Percentiles rank a stretch among this genome's conserved stretches.
Conservation (phyloP, 176 grass and related monocot species). For the Avena insularis region DNA sequence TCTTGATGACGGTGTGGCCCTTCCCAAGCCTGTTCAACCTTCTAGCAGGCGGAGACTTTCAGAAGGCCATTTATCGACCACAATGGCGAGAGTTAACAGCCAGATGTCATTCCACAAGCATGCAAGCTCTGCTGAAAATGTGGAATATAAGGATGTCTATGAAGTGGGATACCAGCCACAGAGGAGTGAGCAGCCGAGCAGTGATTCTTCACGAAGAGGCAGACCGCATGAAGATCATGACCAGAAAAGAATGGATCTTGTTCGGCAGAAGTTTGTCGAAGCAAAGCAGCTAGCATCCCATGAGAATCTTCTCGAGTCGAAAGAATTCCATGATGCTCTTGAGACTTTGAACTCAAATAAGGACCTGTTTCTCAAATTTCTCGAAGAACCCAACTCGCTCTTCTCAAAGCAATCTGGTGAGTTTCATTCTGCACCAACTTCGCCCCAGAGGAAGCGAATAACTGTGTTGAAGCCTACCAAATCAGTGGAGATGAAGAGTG, state of each 20-base stretch:
- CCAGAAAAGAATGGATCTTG: slow-evolving; percentile 76
- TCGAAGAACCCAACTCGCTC: slow-evolving; percentile 89
- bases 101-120: slow-evolving; percentile 48
- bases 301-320: slow-evolving; percentile 71
- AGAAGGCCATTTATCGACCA: slow-evolving; percentile 48
- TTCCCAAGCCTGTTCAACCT: slow-evolving; percentile 42
- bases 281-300: slow-evolving; percentile 79
- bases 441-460: slow-evolving; percentile 72
- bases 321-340: slow-evolving; percentile 90
- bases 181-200: slow-evolving; percentile 35
- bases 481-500: slow-evolving; percentile 52
- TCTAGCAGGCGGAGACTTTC: slow-evolving; percentile 50
- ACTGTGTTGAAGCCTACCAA: slow-evolving; percentile 91
- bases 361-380: slow-evolving; percentile 93
- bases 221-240: slow-evolving; percentile 46
- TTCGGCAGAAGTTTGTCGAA: slow-evolving; percentile 88
- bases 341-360: slow-evolving; percentile 92
- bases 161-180: slow-evolving; percentile 79
- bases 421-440: slow-evolving; percentile 51
- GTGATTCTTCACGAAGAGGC: slow-evolving; percentile 42
- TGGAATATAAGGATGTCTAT: slow-evolving; percentile 79
- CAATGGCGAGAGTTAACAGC: slow-evolving; percentile 45
- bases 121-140: slow-evolving; percentile 45
- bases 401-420: slow-evolving; percentile 51
- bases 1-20: slow-evolving; percentile 65